A percentile compares a stretch with the other conserved stretches of the same genome.
Conservation (phyloP, 1,284 basidiomycete species). For the Ustilago loliicola region DNA sequence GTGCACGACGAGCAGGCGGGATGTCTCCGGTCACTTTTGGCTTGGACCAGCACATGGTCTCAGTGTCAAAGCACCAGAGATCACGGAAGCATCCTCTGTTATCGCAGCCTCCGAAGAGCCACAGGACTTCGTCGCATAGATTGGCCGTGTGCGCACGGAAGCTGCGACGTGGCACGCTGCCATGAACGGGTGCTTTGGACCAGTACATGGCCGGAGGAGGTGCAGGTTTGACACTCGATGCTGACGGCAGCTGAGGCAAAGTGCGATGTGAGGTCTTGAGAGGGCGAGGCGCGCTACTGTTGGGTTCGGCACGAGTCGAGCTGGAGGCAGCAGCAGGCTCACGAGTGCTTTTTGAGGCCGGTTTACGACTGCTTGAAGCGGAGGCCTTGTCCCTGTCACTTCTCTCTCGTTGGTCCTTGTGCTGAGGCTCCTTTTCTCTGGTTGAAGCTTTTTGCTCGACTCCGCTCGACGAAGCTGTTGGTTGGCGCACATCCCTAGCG, state of each 20-base stretch:
- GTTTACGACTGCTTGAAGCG: constrained; percentile 14
- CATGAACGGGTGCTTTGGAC: constrained; percentile 85
- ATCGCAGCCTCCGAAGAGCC: constrained; percentile 91
- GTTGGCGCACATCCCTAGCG: constrained; percentile 10
- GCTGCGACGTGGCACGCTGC: constrained; percentile 79
- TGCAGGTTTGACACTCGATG: constrained; percentile 49
- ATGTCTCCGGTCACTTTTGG: constrained; percentile 54
- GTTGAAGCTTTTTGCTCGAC: neutral
- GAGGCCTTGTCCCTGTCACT: constrained; percentile 18
- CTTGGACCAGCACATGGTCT: constrained; percentile 87
- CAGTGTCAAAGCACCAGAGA: constrained; percentile 87
- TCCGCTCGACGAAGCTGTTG: neutral
- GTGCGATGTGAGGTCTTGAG: constrained; percentile 41
- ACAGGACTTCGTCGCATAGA: constrained; percentile 83
- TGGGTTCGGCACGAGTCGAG: constrained; percentile 21
- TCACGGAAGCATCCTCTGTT: constrained; percentile 82
- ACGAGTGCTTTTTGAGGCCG: constrained; percentile 21
- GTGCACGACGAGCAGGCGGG: constrained; percentile 80
- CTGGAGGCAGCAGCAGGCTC: constrained; percentile 17
- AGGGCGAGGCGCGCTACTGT: constrained; percentile 12
- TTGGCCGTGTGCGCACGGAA: constrained; percentile 88
- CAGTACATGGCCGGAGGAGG: constrained; percentile 80
- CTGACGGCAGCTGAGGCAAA: constrained; percentile 56
- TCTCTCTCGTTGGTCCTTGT: constrained; percentile 25
- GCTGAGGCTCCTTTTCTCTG: constrained; percentile 12